These are phyloP conservation scores for Mortierella antarctica DNA, from an alignment of 192 early-diverging fungal genomes.

Conservation along the genomic window DNA sequence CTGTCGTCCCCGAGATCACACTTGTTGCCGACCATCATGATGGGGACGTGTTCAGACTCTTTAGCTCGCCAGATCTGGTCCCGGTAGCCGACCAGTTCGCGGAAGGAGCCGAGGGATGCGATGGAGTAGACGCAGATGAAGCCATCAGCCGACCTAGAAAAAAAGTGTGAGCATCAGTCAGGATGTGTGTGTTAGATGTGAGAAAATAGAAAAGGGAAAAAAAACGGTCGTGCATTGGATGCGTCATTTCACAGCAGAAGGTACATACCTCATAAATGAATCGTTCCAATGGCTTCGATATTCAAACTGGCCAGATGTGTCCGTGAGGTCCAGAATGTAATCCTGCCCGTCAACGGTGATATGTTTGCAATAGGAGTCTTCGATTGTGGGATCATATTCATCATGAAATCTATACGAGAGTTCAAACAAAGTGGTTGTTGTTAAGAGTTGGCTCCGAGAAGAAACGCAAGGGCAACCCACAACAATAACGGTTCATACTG, in stretches of 20 bases:
- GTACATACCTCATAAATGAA: constrained; percentile 28
- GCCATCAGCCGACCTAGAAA: constrained; percentile 78
- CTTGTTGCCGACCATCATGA: constrained; percentile 91
- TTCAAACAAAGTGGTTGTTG: neutral
- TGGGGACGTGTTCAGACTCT: constrained; percentile 78
- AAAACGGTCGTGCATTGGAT: neutral
- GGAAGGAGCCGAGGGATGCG: constrained; percentile 76
- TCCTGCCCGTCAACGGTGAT: constrained; percentile 75
- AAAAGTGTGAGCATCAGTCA: constrained; percentile 81
- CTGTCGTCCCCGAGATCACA: constrained; percentile 72
- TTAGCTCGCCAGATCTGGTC: constrained; percentile 86
- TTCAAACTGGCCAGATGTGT: constrained; percentile 89
- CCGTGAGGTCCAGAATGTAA: constrained; percentile 80
- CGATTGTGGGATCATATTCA: constrained; percentile 47
- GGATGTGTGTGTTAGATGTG: constrained; percentile 24
- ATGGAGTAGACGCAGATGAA: constrained; percentile 89
- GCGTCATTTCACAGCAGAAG: no score
- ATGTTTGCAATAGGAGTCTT: constrained; percentile 78
- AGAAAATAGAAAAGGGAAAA: neutral
- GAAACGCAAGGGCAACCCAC: neutral
- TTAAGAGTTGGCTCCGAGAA: neutral
- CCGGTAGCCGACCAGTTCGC: constrained; percentile 79
- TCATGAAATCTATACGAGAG: constrained; percentile 23
- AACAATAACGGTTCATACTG: constrained; percentile 56
- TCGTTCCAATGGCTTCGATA: constrained; percentile 63